Evolutionary conservation across 768 basidiomycete genomes (phyloP), one percentile per base, ranked within the genome.

Genomic region (Suillus hirtellus): DNA sequence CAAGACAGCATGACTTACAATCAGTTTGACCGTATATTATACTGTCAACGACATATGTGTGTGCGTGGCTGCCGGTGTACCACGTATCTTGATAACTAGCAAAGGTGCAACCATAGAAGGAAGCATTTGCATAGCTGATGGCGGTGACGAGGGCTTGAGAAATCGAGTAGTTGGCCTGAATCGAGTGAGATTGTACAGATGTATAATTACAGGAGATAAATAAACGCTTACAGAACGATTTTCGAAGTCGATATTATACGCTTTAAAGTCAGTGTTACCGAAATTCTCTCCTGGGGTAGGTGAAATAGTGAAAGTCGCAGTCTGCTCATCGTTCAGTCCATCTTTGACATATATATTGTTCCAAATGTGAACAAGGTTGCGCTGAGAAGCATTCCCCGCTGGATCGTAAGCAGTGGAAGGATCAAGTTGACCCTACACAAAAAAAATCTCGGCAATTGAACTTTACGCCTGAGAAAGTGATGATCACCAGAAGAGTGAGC

Each of bases 11-110:
- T 63, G 53, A 73, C 82, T 66, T 64, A 86, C 87, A 89, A 67
- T 90, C 88, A 0, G 84, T 87, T 68, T 84, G 78, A 5, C 89
- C 88, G 61, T 80, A 87, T 31, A 90, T 80, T 17, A 84, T 81
- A 63, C 86, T 86, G 59, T 88, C 87, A 6, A 82, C 79, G 11
- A 83, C 84, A 70, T 85, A 88, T 0, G 86, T 86, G 70, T 80
- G 84, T 4, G 78, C 83, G 56, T 81, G 86, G 2, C 79, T 74
- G 0, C 88, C 88, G 0, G 86, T 84, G 67, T 85, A 88, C 82
- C 85, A 86, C 0, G 88, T 89, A 68, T 87, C 87, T 70, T 89
- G 87, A 64, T 78, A 89, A 67, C 85, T 85, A 1, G 84, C 78
- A 66, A 87, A 87, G 1, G 82, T 77, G 64, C 85, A 86, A 0